phyloP scores from a whole-genome alignment of 2,329 filamentous ascomycete species.

The Aspergillus phoenicis region DNA sequence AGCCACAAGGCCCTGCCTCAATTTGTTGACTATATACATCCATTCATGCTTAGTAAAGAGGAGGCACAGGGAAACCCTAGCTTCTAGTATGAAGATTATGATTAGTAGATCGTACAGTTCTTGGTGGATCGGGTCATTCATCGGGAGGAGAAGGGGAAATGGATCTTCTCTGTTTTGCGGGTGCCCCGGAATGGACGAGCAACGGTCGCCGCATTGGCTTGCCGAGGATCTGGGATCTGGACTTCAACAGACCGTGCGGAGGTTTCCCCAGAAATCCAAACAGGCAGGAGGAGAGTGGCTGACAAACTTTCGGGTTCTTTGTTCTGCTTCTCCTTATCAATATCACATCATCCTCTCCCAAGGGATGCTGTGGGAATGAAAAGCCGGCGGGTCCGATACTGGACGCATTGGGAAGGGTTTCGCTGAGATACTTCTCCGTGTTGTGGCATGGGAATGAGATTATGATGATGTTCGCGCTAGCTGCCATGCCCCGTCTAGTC shows the following conservation, averaged over 20 bases:
- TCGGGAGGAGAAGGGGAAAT: not conserved
- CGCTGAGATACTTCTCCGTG: no score
- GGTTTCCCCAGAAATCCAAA: constrained; percentile 1
- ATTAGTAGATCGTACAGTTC: not conserved
- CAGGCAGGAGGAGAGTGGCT: not conserved
- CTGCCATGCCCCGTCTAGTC: not conserved
- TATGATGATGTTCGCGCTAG: not conserved
- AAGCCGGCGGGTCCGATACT: not conserved
- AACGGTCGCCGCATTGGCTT: constrained; percentile 4
- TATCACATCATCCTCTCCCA: not conserved
- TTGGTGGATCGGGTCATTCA: not conserved
- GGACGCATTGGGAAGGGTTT: no score
- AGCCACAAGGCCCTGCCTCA: not conserved
- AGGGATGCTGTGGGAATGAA: not conserved
- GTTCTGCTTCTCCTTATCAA: not conserved
- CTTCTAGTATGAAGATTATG: not conserved
- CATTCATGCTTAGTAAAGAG: no score
- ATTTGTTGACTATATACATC: no score
- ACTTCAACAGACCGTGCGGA: constrained; percentile 3
- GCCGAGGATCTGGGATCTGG: constrained; percentile 1
- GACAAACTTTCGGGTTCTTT: constrained; percentile 3
- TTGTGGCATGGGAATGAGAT: not conserved
- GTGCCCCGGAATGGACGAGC: not conserved
- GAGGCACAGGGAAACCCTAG: no score
- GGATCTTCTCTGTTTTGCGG: not conserved